phyloP scores from a whole-genome alignment of 495 filamentous ascomycete genomes.

The Xylona heveae region DNA sequence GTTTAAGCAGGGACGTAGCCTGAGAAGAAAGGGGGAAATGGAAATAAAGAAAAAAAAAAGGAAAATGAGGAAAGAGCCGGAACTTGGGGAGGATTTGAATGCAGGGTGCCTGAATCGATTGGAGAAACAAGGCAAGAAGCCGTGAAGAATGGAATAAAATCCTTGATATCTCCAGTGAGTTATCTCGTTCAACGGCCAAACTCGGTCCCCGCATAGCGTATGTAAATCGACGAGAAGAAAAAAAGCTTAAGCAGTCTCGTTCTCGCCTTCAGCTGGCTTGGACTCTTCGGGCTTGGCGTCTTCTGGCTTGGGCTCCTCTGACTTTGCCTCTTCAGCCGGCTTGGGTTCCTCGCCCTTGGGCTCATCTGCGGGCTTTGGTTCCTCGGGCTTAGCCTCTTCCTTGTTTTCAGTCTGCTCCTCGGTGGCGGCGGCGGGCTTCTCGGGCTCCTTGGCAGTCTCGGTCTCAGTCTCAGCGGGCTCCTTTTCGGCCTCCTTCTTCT shows the following conservation, averaged over 20 bases:
- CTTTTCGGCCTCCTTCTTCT: conserved; percentile 7
- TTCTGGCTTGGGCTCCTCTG: neutral
- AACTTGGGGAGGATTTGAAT: too few species aligned
- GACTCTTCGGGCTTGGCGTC: neutral
- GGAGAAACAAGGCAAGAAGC: too few species aligned
- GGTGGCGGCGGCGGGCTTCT: neutral
- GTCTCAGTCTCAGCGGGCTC: conserved; percentile 4
- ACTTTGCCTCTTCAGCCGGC: neutral
- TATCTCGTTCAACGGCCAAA: too few species aligned
- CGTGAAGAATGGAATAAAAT: too few species aligned
- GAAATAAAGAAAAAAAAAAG: neutral
- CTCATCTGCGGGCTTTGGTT: neutral
- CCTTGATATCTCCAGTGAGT: too few species aligned
- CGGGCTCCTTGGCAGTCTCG: conserved; percentile 11
- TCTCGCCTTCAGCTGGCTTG: neutral
- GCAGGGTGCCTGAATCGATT: too few species aligned
- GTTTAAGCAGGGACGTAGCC: neutral
- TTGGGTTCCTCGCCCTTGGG: neutral
- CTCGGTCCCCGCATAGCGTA: too few species aligned
- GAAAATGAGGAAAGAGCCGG: neutral
- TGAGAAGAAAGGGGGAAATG: neutral
- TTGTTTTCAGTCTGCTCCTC: neutral
- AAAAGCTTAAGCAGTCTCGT: neutral
- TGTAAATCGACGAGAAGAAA: too few species aligned
- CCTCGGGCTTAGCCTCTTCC: neutral